Evolutionary conservation across 768 basidiomycete species (phyloP), one percentile per base, ranked within the genome.

Genomic region (Pleurotus giganteus): DNA sequence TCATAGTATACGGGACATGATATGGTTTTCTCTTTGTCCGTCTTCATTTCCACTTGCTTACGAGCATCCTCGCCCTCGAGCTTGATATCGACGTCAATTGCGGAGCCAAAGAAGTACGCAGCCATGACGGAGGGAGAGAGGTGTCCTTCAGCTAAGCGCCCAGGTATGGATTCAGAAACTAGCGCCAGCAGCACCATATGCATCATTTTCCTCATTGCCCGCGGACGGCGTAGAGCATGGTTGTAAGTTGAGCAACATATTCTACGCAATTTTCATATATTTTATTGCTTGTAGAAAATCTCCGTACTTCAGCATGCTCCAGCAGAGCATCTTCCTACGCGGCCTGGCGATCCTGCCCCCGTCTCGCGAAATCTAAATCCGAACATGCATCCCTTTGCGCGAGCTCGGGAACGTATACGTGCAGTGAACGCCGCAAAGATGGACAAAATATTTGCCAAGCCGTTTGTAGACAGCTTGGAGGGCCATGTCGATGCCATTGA

Each of bases 361-460:
- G 84, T 85, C 2, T 90, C 90, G 6, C 81, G 97, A 50, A 99
- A 99, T 71, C 82, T 98, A 41, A 87, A 98, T 66, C 94, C 96
- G 0, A 75, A 93, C n/a, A 85, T 93, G 71, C 97, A 99, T 65
- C 97, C 97, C 2, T 98, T 99, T 68, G 80, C 94, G 0, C 86
- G 89, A 19, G 89, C 94, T 4, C 76, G 97, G 49, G 97, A 99
- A 73, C 91, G 96, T 31, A 94, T 85, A 17, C 85, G 97, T 56
- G 97, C 97, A 2, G 68, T 98, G 43, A 96, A 94, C 59, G 97
- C 97, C 2, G 89, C 89, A 12, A 99, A 99, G 74, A 91, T 99
- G 80, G 96, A 98, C 49, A 78, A 91, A 56, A 92, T 99, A 74
- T 98, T 98, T 66, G 87, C 97, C n/a, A 98, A 97, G 63, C 97